Evolutionary conservation across 495 filamentous ascomycete species (phyloP), one percentile per base, ranked within the genome.

Genomic region (Neurospora intermedia): DNA sequence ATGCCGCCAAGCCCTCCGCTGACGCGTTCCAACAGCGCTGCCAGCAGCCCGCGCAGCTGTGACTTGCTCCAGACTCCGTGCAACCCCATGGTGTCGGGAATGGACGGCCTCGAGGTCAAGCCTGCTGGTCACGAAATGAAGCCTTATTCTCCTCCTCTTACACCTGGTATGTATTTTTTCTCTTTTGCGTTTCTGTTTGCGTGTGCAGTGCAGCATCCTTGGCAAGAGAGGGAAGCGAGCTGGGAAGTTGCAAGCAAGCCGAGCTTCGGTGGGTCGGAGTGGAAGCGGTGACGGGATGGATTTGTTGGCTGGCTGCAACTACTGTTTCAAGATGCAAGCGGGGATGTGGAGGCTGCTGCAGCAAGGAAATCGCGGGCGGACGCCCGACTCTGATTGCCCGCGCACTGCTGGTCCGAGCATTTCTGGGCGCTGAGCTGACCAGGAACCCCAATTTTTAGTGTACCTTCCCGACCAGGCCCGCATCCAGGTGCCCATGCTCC

Each of bases 1-100:
- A 90, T 91, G 74, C 94, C 94, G 11, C 88, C 93, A 2, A 98
- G 96, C 62, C 96, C 96, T 70, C 92, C 94, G 16, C 86, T 98
- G 72, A 97, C 95, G 11, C 89, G 91, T 8, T 90, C 93, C 16
- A 91, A 91, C 71, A 97, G 94, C 83, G 75, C 88, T 69, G 91
- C 93, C 81, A 94, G 92, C 86, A 97, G 93, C 86, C 93, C 95
- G 43, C 92, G 93, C 39, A 92, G 87, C 80, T 91, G 87, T 76
- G 92, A 92, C 59, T 83, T 92, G 70, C 82, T 97, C 71, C 91
- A 91, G 69, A 97, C 94, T 13, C 95, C 96, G 31, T 83, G 95
- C 72, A 91, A 91, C 77, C 92, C 91, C 73, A 85, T 90, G 83
- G 94, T 94, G 83, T 91, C 93, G 78, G 82, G 88, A 6, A 84